Conservation (phyloP, 2,329 filamentous ascomycete species). For the Penicillium sclerotigenum region DNA sequence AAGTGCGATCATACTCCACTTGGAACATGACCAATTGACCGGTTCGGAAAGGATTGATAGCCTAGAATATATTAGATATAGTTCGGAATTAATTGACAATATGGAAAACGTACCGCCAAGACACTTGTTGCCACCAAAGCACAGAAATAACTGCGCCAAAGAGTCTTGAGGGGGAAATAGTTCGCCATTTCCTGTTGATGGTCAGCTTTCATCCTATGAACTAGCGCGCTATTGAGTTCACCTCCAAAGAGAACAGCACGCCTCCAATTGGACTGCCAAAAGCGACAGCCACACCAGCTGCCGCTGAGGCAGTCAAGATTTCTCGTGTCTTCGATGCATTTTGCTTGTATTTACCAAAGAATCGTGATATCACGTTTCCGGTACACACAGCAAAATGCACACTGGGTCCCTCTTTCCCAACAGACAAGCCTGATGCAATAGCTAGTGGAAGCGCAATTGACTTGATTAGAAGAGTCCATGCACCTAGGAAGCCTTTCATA, state of each 20-base stretch:
- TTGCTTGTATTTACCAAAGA: conserved; percentile 87
- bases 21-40: conserved; percentile 99
- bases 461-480: conserved; percentile 90
- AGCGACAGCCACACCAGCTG: conserved; percentile 90
- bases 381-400: conserved; percentile 99
- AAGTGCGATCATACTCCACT: conserved; percentile 88
- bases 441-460: conserved; percentile 85
- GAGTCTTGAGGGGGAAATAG: conserved; percentile 92
- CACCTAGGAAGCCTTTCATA: conserved; percentile 96
- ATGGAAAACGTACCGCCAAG: conserved; percentile 57
- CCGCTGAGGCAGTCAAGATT: conserved; percentile 89
- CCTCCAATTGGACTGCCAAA: conserved; percentile 97
- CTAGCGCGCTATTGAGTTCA: conserved; percentile 20
- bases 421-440: conserved; percentile 88
- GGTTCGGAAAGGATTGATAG: conserved; percentile 96
- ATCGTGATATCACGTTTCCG: conserved; percentile 88
- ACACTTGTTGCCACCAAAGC: conserved; percentile 92
- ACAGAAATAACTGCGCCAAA: conserved; percentile 98
- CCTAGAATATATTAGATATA: conserved; percentile 40
- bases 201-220: conserved; percentile 15
- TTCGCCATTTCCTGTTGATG: conserved; percentile 75
- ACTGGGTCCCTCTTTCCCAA: conserved; percentile 95
- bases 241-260: conserved; percentile 89
- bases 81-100: background rate
- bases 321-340: conserved; percentile 94